A percentile compares a stretch with the other conserved stretches of the same genome.
These are phyloP conservation scores for Trichoderma atrobrunneum DNA, from an alignment of 2,329 filamentous ascomycete species.

Conservation along the genomic window DNA sequence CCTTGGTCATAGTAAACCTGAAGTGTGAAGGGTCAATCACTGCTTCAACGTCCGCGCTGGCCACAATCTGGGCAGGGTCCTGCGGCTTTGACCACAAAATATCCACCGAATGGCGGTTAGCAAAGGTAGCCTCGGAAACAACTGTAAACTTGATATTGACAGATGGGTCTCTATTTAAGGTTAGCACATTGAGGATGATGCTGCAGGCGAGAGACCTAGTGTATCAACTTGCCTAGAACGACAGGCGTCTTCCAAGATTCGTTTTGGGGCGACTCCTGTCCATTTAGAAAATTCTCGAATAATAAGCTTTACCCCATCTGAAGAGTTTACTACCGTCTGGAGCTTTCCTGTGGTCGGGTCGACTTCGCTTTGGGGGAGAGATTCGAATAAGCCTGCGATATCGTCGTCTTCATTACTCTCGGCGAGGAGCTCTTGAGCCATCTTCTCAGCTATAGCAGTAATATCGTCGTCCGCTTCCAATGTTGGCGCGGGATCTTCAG, in stretches of 20 bases:
- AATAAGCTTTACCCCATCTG: slow-evolving; percentile 54
- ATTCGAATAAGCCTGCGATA: slow-evolving; percentile 52
- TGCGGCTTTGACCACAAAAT: slow-evolving; percentile 79
- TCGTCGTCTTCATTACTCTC: slow-evolving; percentile 46
- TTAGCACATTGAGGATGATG: not conserved
- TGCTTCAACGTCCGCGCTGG: slow-evolving; percentile 43
- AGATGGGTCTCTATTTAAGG: slow-evolving; percentile 56
- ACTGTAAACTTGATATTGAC: slow-evolving; percentile 66
- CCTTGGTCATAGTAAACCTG: slow-evolving; percentile 68
- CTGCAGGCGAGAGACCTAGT: not conserved
- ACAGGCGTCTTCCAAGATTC: slow-evolving; percentile 83
- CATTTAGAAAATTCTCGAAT: slow-evolving; percentile 84
- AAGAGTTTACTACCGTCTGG: slow-evolving; percentile 52
- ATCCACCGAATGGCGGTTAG: slow-evolving; percentile 70
- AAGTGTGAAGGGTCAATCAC: slow-evolving; percentile 50
- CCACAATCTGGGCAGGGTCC: slow-evolving; percentile 39
- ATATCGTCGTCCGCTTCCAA: slow-evolving; percentile 49
- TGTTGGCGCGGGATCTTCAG: slow-evolving; percentile 32
- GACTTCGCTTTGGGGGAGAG: slow-evolving; percentile 58
- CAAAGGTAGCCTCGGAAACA: slow-evolving; percentile 71
- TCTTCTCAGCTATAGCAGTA: slow-evolving; percentile 45
- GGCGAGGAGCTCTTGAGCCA: slow-evolving; percentile 58
- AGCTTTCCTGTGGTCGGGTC: slow-evolving; percentile 58
- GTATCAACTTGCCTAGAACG: slow-evolving; percentile 60
- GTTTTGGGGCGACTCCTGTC: slow-evolving; percentile 71